Percentiles rank a stretch among this genome's conserved stretches.
Evolutionary conservation across 2,329 filamentous ascomycete species (phyloP).

Genomic region (Hypoxylon sp.): DNA sequence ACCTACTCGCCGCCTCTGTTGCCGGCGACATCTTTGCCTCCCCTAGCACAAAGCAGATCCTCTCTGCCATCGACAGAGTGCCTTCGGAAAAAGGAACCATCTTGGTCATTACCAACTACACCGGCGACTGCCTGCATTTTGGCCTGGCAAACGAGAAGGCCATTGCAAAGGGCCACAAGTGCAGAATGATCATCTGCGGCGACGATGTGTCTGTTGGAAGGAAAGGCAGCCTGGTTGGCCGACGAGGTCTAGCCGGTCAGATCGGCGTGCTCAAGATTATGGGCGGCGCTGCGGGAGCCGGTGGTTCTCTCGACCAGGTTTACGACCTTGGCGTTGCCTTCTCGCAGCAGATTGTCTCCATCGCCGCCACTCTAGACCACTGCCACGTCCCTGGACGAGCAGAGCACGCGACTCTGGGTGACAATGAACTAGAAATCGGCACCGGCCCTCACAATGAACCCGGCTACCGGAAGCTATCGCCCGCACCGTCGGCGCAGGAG

Average conservation of each 20-base stretch:
- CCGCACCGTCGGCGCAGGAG: constrained; percentile 63
- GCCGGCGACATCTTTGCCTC: constrained; percentile 75
- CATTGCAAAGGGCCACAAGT: constrained; percentile 67
- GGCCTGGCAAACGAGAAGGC: constrained; percentile 72
- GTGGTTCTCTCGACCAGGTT: constrained; percentile 65
- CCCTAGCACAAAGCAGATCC: constrained; percentile 74
- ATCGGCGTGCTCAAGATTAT: constrained; percentile 72
- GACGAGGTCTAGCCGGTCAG: constrained; percentile 74
- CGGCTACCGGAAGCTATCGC: constrained; percentile 70
- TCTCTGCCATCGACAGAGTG: constrained; percentile 69
- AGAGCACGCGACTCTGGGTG: constrained; percentile 64
- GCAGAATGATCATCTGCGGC: constrained; percentile 72
- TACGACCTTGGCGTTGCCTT: constrained; percentile 66
- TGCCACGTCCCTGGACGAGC: constrained; percentile 70
- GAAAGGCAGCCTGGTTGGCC: constrained; percentile 70
- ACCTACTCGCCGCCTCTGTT: constrained; percentile 73
- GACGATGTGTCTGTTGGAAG: constrained; percentile 76
- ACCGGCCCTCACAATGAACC: constrained; percentile 79
- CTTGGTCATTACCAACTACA: constrained; percentile 76
- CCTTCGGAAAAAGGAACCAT: constrained; percentile 70
- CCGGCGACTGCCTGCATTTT: constrained; percentile 74
- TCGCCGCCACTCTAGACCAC: constrained; percentile 72
- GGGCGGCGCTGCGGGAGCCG: constrained; percentile 65
- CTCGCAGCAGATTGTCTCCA: constrained; percentile 68
- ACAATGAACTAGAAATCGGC: constrained; percentile 72